phyloP scores from a whole-genome alignment of 2,329 filamentous ascomycete species.

The Fusarium anthophilum region DNA sequence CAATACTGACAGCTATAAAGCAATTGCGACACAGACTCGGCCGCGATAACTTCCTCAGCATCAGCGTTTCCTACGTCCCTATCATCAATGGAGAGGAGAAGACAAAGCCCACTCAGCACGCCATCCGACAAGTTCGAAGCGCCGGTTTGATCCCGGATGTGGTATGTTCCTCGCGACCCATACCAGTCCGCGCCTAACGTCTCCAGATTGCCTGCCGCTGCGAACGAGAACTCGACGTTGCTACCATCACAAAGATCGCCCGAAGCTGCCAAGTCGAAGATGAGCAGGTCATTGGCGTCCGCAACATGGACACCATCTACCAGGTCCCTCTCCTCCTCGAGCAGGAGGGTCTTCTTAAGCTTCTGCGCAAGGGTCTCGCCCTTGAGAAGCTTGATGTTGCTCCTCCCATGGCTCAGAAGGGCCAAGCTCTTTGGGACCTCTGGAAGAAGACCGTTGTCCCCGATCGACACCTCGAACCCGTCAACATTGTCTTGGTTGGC shows the following conservation, averaged over 20 bases:
- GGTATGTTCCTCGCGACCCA: conserved; percentile 52
- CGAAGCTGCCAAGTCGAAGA: conserved; percentile 87
- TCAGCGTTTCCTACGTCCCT: conserved; percentile 89
- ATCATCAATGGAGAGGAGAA: conserved; percentile 79
- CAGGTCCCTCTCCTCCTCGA: conserved; percentile 94
- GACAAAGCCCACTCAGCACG: conserved; percentile 95
- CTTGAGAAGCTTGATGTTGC: conserved; percentile 67
- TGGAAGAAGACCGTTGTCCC: conserved; percentile 79
- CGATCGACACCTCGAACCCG: conserved; percentile 71
- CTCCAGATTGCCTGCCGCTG: conserved; percentile 89
- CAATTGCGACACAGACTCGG: conserved; percentile 79
- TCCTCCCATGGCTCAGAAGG: conserved; percentile 66
- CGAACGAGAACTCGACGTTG: conserved; percentile 75
- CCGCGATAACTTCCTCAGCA: conserved; percentile 84
- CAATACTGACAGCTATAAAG: not conserved
- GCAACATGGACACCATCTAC: conserved; percentile 90
- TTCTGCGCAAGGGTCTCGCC: conserved; percentile 72
- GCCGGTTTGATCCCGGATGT: conserved; percentile 78
- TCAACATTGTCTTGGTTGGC: conserved; percentile 88
- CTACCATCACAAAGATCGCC: conserved; percentile 87
- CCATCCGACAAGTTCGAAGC: conserved; percentile 84
- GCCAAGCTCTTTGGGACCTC: conserved; percentile 75
- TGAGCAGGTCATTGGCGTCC: conserved; percentile 88
- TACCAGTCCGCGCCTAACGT: not conserved
- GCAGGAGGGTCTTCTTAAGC: conserved; percentile 76